Evolutionary conservation across 1,284 basidiomycete species (phyloP).

Genomic region (Lentinula novae-zelandiae): DNA sequence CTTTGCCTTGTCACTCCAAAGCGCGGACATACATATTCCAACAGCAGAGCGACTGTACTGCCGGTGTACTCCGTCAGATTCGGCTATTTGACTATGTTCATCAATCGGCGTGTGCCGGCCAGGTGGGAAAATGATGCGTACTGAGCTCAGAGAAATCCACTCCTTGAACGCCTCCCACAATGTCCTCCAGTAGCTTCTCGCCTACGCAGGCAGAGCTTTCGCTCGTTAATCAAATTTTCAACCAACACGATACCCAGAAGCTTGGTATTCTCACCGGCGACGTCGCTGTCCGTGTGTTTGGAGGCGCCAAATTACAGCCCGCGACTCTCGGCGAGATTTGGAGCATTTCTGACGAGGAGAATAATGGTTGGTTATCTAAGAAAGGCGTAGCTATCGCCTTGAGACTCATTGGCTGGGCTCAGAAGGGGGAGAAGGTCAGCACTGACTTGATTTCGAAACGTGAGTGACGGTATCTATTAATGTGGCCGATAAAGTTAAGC

Average conservation of each 20-base stretch:
- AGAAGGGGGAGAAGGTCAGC: constrained; percentile 76
- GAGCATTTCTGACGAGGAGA: constrained; percentile 88
- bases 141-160: neutral
- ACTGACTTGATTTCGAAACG: constrained; percentile 62
- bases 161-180: constrained; percentile 25
- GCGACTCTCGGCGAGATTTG: constrained; percentile 91
- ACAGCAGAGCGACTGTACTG: no score
- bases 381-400: constrained; percentile 86
- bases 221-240: constrained; percentile 69
- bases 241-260: constrained; percentile 68
- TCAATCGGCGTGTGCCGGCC: neutral
- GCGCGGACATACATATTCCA: no score
- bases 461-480: constrained; percentile 31
- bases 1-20: no score
- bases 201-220: constrained; percentile 64
- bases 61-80: no score
- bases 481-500: neutral
- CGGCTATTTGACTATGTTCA: no score
- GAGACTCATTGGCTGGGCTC: constrained; percentile 89
- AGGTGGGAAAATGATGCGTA: constrained; percentile 10
- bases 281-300: constrained; percentile 78
- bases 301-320: constrained; percentile 74
- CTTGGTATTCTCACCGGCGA: constrained; percentile 83
- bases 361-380: constrained; percentile 87
- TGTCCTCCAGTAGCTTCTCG: constrained; percentile 55